These are phyloP conservation scores for Dalechampia spathulata DNA, from an alignment of 441 rosid species.

Conservation along the genomic window DNA sequence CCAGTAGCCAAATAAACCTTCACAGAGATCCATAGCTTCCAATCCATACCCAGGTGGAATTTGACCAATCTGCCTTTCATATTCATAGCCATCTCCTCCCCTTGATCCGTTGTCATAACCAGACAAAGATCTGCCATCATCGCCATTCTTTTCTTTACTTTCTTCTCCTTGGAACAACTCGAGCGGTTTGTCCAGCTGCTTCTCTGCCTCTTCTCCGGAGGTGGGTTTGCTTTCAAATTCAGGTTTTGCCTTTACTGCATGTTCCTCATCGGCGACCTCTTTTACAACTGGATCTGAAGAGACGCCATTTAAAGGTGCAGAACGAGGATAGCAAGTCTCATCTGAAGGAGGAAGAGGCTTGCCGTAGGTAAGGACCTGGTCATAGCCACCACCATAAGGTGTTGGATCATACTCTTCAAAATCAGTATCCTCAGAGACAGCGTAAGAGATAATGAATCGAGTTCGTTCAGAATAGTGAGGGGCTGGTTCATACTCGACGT, in stretches of 20 bases:
- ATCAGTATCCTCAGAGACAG: slow-evolving; percentile 34
- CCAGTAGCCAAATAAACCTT: slow-evolving; percentile 65
- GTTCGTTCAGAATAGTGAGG: slow-evolving; percentile 16
- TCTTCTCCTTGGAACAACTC: too few species aligned
- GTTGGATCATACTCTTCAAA: slow-evolving; percentile 68
- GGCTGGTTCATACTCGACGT: slow-evolving; percentile 25
- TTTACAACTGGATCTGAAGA: slow-evolving; percentile 24
- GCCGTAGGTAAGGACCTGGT: slow-evolving; percentile 49
- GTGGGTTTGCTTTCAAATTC: slow-evolving; percentile 12
- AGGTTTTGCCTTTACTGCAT: slow-evolving; percentile 10
- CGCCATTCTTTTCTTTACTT: too few species aligned
- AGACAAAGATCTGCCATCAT: too few species aligned
- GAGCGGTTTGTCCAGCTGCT: slow-evolving; percentile 9
- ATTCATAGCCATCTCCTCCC: slow-evolving; percentile 14
- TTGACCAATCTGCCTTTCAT: slow-evolving; percentile 25
- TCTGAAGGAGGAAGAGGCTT: slow-evolving; percentile 58
- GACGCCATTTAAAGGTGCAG: slow-evolving; percentile 21
- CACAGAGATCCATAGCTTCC: slow-evolving; percentile 76
- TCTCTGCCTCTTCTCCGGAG: too few species aligned
- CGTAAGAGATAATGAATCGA: slow-evolving; percentile 31
- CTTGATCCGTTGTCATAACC: too few species aligned
- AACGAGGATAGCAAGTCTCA: slow-evolving; percentile 50
- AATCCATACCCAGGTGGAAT: slow-evolving; percentile 70
- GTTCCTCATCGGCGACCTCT: slow-evolving; percentile 15
- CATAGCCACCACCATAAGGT: slow-evolving; percentile 71